phyloP scores from a whole-genome alignment of 371 early-diverging fungal species.

The Lichtheimia ramosa region DNA sequence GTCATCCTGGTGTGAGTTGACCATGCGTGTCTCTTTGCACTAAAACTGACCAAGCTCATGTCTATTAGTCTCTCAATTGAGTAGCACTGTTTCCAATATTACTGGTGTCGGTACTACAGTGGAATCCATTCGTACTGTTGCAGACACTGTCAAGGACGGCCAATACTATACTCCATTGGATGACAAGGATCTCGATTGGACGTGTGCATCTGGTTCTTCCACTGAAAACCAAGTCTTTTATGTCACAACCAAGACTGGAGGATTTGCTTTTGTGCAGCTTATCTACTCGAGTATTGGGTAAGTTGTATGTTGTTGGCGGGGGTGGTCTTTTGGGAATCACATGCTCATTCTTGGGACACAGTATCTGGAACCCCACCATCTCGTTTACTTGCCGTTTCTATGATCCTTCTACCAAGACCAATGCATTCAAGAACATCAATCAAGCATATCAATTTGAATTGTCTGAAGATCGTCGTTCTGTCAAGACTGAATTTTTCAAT shows the following conservation, averaged over 20 bases:
- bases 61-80: conserved; percentile 41
- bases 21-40: no score
- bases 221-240: conserved; percentile 92
- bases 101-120: conserved; percentile 41
- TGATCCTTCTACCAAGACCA: conserved; percentile 59
- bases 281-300: conserved; percentile 87
- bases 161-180: conserved; percentile 57
- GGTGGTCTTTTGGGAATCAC: no score
- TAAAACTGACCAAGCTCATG: no score
- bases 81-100: conserved; percentile 49
- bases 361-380: conserved; percentile 63
- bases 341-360: background rate
- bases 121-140: conserved; percentile 47
- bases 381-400: conserved; percentile 80
- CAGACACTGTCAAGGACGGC: conserved; percentile 56
- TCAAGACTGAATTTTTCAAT: conserved; percentile 66
- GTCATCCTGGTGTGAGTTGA: no score
- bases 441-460: conserved; percentile 61
- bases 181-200: conserved; percentile 73
- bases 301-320: conserved; percentile 7
- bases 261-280: conserved; percentile 79
- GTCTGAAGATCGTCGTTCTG: conserved; percentile 72
- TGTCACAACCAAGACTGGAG: conserved; percentile 72
- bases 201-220: conserved; percentile 68
- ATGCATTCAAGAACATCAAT: conserved; percentile 73